Evolutionary conservation across 805 yeast species (phyloP), one percentile per base, ranked within the genome.

Genomic region (Komagataella populi): DNA sequence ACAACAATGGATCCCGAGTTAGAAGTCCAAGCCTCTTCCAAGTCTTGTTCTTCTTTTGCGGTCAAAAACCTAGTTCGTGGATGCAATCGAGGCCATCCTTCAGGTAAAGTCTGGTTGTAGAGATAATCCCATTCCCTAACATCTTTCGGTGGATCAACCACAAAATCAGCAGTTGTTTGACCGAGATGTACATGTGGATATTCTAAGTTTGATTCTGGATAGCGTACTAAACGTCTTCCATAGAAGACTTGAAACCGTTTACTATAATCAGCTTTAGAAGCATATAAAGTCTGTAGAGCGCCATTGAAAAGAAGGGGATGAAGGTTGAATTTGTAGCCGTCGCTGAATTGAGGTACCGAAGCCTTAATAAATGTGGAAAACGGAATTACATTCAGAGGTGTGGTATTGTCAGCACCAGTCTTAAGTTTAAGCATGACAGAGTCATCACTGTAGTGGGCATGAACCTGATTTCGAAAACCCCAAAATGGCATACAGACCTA

Each of bases 1-100:
- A 85, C 68, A 18, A 81, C 70, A 48, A 85, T 68, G 3, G 90
- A 90, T 54, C 70, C 72, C 7, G 69, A 62, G 52, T 72, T 72
- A 2, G 60, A 56, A 3, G 36, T 53, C 68, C 69, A 64, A 6
- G 60, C 59, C 3, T 60, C 57, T 45, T 70, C 59, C 2, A 73
- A 50, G 2, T 50, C 58, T 3, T 56, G 56, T 30, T 77, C 66
- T 55, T 77, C 79, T 1, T 63, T 62, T 1, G 73, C 73, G 23
- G 76, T 69, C 53, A 81, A 64, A 60, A 76, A 84, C 61, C 85
- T 73, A 1, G 87, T 82, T 56, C 89, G 70, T 23, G 87, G 86
- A 45, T 84, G 88, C 50, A 83, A 67, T 51, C 76, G 70, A 43
- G 83, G 83, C 74, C 71, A 75, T 49, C 66, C 74, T 56, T 70